Base-by-base conservation (phyloP, 2,329 filamentous ascomycete genomes). In the Colletotrichum paranaense region DNA sequence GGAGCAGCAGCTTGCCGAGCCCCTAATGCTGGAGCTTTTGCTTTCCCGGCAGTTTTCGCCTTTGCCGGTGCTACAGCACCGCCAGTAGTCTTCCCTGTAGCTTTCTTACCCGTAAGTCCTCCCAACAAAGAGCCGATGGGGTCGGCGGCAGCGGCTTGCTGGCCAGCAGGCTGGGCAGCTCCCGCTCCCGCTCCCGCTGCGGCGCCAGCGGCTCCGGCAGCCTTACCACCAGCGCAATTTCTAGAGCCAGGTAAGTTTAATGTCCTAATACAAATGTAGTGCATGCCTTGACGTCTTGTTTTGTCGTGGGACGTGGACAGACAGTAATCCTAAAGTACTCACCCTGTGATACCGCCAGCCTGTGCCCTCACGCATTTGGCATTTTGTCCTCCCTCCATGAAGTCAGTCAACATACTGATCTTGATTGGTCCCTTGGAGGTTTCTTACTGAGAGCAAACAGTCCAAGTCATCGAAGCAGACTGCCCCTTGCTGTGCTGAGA, bases 401-500 rank as follows among this genome's bases (percentile, higher is more conserved):
- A 6, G 2, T 11, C 7, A 28, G 66, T 69, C 16, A 73, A 55
- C 24, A 12, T 52, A 4, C 3, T 12, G 19, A 28, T 2, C 8
- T 7, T 22, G 6, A 16, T 12, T 14, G 4, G 16, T 4, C 1
- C 11, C 7, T 5, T 22, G 2, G 14, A 5, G 6, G 8, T 30
- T 12, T 28, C 59, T 14, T 73, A 73, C 70, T 3, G 70, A 19
- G 16, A 73, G 70, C 16, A 59, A 19, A 22, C 70, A 73, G 26
- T 73, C 70, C 32, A 73, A 22, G 32, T 73, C 70, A 7, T 73
- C 70, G 28, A 73, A 73, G 60, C 70, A 73, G 7, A 68, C 55
- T 24, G 70, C 70, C 32, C 70, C 70, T 46, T 73, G 42, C 19
- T 49, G 70, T 3, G 66, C 70, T 6, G 70, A 63, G 42, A 73